Percentiles rank a stretch among this genome's conserved stretches.
Evolutionary conservation across 495 filamentous ascomycete species (phyloP).

Genomic region (Podospora didyma): DNA sequence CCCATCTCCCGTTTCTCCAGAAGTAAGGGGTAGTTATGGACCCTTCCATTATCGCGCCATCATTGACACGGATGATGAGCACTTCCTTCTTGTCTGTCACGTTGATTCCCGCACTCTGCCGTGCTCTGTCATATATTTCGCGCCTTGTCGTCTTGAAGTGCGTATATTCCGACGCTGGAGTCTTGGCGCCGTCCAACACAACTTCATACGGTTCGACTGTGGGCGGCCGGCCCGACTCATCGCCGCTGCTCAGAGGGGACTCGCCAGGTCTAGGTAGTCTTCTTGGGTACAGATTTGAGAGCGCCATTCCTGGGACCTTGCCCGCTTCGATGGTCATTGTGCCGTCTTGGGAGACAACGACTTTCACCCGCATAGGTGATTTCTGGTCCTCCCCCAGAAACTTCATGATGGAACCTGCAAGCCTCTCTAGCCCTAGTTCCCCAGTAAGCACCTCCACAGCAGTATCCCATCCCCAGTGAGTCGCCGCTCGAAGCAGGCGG

Average conservation of each 20-base stretch:
- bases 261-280: conserved; percentile 29
- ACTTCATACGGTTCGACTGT: conserved; percentile 40
- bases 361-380: conserved; percentile 44
- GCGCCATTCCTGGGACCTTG: conserved; percentile 44
- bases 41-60: conserved; percentile 78
- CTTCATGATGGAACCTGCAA: conserved; percentile 22
- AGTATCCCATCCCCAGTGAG: conserved; percentile 59
- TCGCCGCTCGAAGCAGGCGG: conserved; percentile 68
- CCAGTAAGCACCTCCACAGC: conserved; percentile 43
- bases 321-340: conserved; percentile 44
- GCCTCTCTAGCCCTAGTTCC: conserved; percentile 32
- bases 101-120: conserved; percentile 53
- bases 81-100: conserved; percentile 61
- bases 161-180: conserved; percentile 58
- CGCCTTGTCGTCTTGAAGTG: conserved; percentile 73
- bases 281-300: conserved; percentile 52
- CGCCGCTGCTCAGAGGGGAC: background rate
- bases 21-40: conserved; percentile 80
- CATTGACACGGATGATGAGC: conserved; percentile 59
- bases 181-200: conserved; percentile 52
- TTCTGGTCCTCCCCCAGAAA: conserved; percentile 15
- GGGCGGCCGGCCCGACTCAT: conserved; percentile 10
- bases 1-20: conserved; percentile 61
- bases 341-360: conserved; percentile 50
- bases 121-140: conserved; percentile 60